Percentiles rank a stretch among this genome's conserved stretches.
These are phyloP conservation scores for Medicago ruthenica DNA, from an alignment of 306 rosid species.

Conservation along the genomic window DNA sequence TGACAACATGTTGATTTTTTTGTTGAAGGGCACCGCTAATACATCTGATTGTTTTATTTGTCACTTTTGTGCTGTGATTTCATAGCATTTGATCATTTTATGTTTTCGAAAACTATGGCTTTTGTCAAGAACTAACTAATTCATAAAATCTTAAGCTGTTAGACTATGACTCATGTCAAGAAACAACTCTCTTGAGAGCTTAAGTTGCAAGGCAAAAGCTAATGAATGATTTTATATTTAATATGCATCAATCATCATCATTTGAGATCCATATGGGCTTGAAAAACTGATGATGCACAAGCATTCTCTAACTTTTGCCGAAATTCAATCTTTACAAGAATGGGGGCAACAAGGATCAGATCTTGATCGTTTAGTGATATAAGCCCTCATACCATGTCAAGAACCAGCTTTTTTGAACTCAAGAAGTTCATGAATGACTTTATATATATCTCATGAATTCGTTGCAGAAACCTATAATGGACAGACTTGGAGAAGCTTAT, in stretches of 20 bases:
- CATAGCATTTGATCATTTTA: conserved; percentile 16
- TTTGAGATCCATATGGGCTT: conserved; percentile 8
- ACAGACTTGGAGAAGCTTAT: conserved; percentile 90
- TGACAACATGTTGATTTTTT: conserved; percentile 5
- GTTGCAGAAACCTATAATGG: conserved; percentile 92
- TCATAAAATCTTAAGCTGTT: background rate
- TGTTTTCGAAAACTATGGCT: conserved; percentile 29
- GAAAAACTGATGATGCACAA: background rate
- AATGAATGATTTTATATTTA: background rate
- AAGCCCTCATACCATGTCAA: conserved; percentile 10
- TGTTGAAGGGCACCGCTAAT: background rate
- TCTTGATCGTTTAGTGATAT: conserved; percentile 17
- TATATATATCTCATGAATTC: conserved; percentile 25
- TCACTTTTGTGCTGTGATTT: conserved; percentile 6
- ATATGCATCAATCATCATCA: background rate
- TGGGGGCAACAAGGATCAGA: conserved; percentile 17
- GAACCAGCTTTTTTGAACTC: conserved; percentile 14
- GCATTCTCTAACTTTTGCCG: background rate
- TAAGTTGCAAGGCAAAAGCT: conserved; percentile 10
- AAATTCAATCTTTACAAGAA: conserved; percentile 31
- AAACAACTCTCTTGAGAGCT: conserved; percentile 7
- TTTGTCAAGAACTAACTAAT: conserved; percentile 5
- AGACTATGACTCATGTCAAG: conserved; percentile 23
- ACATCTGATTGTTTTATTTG: background rate
- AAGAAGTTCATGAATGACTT: conserved; percentile 8